Conservation (phyloP, 2,329 filamentous ascomycete genomes). For the Hirsutella minnesotensis region DNA sequence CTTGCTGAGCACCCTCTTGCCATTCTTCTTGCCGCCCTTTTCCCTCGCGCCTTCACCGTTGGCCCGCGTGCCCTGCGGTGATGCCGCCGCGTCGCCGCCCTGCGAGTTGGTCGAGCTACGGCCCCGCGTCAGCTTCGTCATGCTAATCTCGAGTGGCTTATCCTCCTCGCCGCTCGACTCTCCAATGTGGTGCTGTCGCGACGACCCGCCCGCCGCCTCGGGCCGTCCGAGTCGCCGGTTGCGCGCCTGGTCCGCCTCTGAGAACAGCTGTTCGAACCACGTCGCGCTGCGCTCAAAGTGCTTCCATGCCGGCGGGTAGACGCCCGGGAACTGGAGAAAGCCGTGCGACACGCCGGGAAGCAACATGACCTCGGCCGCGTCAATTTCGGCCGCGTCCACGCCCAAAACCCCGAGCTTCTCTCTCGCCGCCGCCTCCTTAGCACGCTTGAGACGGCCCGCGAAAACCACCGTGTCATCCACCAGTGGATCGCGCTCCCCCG, state of each 20-base stretch:
- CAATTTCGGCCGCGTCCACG: slow-evolving; percentile 20
- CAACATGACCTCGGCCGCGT: slow-evolving; percentile 58
- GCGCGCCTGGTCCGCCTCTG: slow-evolving; percentile 31
- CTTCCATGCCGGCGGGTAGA: slow-evolving; percentile 86
- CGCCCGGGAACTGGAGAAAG: slow-evolving; percentile 78
- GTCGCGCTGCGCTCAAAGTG: slow-evolving; percentile 66
- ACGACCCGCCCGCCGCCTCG: slow-evolving; percentile 6
- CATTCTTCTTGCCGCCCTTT: slow-evolving; percentile 11
- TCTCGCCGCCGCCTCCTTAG: slow-evolving; percentile 44
- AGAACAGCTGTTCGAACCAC: slow-evolving; percentile 76
- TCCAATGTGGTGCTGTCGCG: slow-evolving; percentile 21
- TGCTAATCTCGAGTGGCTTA: slow-evolving; percentile 67
- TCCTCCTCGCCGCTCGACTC: slow-evolving; percentile 73
- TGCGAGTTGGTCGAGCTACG: slow-evolving; percentile 12
- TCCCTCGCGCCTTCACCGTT: slow-evolving; percentile 12
- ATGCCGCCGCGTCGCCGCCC: neutral
- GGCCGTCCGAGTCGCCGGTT: slow-evolving; percentile 9
- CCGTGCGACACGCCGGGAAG: slow-evolving; percentile 88
- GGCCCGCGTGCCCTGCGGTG: slow-evolving; percentile 4
- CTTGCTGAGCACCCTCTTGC: slow-evolving; percentile 22
- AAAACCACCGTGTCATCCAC: slow-evolving; percentile 98
- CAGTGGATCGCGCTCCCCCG: slow-evolving; percentile 86
- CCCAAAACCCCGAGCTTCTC: slow-evolving; percentile 6
- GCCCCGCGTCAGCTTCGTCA: slow-evolving; percentile 34
- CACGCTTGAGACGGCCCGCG: slow-evolving; percentile 73